Base-by-base conservation (phyloP, 306 rosid species). In the Trifolium dubium region DNA sequence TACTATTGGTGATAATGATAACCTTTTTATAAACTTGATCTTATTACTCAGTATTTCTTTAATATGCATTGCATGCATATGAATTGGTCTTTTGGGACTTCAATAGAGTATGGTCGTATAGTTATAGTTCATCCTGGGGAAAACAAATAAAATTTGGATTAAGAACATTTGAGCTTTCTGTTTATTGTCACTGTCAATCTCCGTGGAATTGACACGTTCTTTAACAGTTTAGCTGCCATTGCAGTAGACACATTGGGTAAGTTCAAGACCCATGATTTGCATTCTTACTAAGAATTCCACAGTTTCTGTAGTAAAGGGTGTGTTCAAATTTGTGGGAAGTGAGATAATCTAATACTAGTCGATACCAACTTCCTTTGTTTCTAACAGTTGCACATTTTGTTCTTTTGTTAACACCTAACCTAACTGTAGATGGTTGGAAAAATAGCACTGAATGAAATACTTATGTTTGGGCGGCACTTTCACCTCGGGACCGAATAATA, bases 331-430 rank as follows among this genome's bases (percentile, higher is more conserved):
- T 75, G 67, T 65, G 14, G 49, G 49, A 59, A 74, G 39, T 69
- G 55, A 72, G 76, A 60, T 73, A 34, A 39, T 58, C 39, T 58
- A 30, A 37, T 41, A 10, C 14, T 31, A 29, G 19, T 75, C 64
- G 35, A 58, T 67, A 67, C 34, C 68, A 23, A 53, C 47, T 55
- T 78, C 39, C 71, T 44, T 69, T 73, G 49, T 47, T 69, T 74
- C 72, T 44, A 39, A 51, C 10, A 53, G 17, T 74, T 74, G 40
- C 44, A 44, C 56, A 9, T 35, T 10, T 64, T 50, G 11, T 72
- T 67, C 12, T 39, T 47, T 39, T 47, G 37, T 19, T 51, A 41
- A 39, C 68, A 31, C 54, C 66, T 66, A 31, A 30, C 31, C 75
- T 53, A 66, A 50, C 51, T 12, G 34, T 73, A 51, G 73, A 46